Conservation (phyloP, 169 alveolate species). For the Amoebophrya sp. region DNA sequence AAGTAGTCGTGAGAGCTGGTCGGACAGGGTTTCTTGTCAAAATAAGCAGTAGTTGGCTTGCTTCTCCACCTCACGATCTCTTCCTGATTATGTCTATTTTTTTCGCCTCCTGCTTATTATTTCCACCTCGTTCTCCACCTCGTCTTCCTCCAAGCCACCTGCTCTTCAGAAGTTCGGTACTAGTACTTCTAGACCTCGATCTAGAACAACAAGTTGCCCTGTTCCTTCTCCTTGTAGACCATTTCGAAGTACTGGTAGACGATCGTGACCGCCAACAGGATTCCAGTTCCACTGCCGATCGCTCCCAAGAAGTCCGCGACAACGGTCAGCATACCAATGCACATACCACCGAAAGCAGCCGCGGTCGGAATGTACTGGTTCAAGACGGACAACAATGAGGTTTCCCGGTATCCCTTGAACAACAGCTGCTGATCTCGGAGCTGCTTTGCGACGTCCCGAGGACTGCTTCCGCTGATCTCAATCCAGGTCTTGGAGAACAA, state of each 20-base stretch:
- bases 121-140: no score
- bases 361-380: conserved; percentile 96
- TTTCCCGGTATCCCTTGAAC: conserved; percentile 82
- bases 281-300: conserved; percentile 98
- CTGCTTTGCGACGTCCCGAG: conserved; percentile 98
- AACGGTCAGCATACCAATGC: conserved; percentile 96
- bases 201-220: conserved; percentile 56
- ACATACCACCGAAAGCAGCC: conserved; percentile 99
- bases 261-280: conserved; percentile 94
- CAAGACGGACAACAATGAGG: conserved; percentile 67
- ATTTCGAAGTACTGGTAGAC: conserved; percentile 97
- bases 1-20: no score
- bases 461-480: conserved; percentile 93
- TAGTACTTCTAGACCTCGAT: neutral
- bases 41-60: no score
- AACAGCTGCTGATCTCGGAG: conserved; percentile 94
- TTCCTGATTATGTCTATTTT: no score
- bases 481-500: conserved; percentile 99
- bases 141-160: neutral
- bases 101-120: no score
- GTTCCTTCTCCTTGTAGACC: conserved; percentile 89
- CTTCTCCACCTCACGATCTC: no score
- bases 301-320: conserved; percentile 99
- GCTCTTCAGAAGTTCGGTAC: neutral
- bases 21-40: no score